Base-by-base conservation (phyloP, 768 basidiomycete genomes). In the Boletales sp. region DNA sequence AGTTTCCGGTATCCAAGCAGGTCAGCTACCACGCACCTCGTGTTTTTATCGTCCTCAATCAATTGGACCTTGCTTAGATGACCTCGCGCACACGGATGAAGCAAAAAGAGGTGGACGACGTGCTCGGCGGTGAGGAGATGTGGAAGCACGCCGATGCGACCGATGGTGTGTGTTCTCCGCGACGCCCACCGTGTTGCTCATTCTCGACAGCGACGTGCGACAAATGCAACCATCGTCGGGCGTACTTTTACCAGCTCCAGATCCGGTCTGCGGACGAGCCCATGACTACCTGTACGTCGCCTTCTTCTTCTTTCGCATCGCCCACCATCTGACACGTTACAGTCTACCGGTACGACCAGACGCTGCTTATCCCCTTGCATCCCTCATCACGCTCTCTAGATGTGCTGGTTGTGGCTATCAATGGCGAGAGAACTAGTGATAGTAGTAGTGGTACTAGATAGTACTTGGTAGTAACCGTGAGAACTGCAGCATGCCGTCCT, bases 181-280 rank as follows among this genome's bases (percentile, higher is more conserved):
- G 1, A 15, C 7, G 14, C 15, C 11, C 33, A 8, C 28, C 18
- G n/a, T n/a, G 13, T 44, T 39, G 36, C 38, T 55, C 40, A 54
- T 28, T 38, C 3, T 33, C 42, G 17, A 0, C 49, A 84, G 82
- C 81, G 14, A 74, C 70, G 8, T 83, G 82, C 61, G 75, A 75
- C 43, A 92, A 93, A 58, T 99, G 95, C 66, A 94, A 94, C 62
- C 75, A 86, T 63, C 76, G 80, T 41, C 74, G 84, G 42, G 94
- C 95, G 5, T 97, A 94, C 69, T 99, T 90, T 71, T 90, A 94
- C 64, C 94, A 97, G 73, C 74, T 98, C 13, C 96, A 99, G 66
- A 99, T 97, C 54, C 74, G 95, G 40, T 94, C 90, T 58, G 92
- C 90, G 0, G 91, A 93, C 63, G 91, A 94, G 62, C 90, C 89